Evolutionary conservation across 1,139 yeast species (phyloP).

Genomic region (Debaryomyces udenii): DNA sequence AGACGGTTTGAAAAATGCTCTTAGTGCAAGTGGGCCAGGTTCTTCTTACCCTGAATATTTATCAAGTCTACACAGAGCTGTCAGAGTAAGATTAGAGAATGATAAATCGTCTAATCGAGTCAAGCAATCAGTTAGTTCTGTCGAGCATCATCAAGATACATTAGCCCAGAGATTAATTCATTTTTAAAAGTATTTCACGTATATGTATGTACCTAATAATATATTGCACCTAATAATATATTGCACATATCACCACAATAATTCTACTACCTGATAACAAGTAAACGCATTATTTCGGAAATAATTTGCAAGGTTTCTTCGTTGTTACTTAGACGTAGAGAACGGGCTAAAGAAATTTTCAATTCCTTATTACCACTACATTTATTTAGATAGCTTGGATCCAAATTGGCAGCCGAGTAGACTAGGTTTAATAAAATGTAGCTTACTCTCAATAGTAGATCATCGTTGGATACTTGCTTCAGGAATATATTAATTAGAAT

Average conservation of each 20-base stretch:
- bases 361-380: slow-evolving; percentile 21
- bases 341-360: slow-evolving; percentile 22
- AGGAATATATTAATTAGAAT: slow-evolving; percentile 28
- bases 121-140: slow-evolving; percentile 33
- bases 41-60: slow-evolving; percentile 64
- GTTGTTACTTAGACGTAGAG: slow-evolving; percentile 18
- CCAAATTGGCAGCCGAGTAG: slow-evolving; percentile 24
- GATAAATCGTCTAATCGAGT: slow-evolving; percentile 40
- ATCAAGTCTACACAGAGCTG: slow-evolving; percentile 60
- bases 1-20: slow-evolving; percentile 51
- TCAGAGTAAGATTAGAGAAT: slow-evolving; percentile 55
- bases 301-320: slow-evolving; percentile 21
- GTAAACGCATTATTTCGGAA: slow-evolving; percentile 10
- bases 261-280: slow-evolving; percentile 10
- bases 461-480: slow-evolving; percentile 31
- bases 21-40: slow-evolving; percentile 37
- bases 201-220: slow-evolving; percentile 1
- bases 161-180: slow-evolving; percentile 46
- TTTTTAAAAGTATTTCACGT: slow-evolving; percentile 22
- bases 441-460: slow-evolving; percentile 40
- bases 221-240: not conserved
- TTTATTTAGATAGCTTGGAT: slow-evolving; percentile 10
- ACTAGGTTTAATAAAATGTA: slow-evolving; percentile 36
- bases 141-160: slow-evolving; percentile 33
- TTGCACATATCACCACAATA: not conserved